Conservation (phyloP, 2,329 filamentous ascomycete species). For the Knoxdaviesia capensis region DNA sequence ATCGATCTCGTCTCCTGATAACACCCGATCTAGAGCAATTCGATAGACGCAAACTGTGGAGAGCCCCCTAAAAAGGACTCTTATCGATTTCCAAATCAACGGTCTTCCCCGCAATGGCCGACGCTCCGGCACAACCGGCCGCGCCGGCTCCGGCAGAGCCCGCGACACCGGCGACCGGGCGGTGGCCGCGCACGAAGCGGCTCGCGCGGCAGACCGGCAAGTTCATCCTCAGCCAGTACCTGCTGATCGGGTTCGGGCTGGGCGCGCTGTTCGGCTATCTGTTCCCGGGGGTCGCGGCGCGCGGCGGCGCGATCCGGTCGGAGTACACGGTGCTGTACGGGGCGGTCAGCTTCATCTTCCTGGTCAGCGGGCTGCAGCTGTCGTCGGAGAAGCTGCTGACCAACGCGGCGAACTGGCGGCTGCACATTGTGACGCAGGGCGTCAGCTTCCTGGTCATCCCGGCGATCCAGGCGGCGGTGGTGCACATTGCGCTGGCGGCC, state of each 20-base stretch:
- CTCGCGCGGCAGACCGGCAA: neutral
- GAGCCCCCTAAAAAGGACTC: no score
- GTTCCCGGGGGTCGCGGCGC: conserved; percentile 25
- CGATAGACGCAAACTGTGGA: no score
- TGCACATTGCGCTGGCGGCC: conserved; percentile 25
- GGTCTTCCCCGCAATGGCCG: no score
- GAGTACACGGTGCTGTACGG: conserved; percentile 46
- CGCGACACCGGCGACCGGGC: neutral
- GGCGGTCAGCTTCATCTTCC: conserved; percentile 47
- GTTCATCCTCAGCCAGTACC: conserved; percentile 37
- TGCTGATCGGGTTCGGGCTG: conserved; percentile 39
- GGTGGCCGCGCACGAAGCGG: neutral
- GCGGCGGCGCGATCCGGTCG: conserved; percentile 27
- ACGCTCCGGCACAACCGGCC: neutral
- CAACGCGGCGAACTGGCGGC: conserved; percentile 45
- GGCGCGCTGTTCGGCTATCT: conserved; percentile 24
- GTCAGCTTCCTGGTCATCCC: conserved; percentile 49
- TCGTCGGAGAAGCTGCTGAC: conserved; percentile 37
- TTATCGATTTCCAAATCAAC: no score
- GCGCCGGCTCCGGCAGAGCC: neutral
- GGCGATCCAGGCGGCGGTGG: conserved; percentile 32
- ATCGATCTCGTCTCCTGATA: no score
- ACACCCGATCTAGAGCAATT: no score
- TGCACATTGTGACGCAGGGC: conserved; percentile 46
- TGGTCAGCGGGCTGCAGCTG: conserved; percentile 51